phyloP scores from a whole-genome alignment of 768 basidiomycete genomes.

The Asterophora parasitica region DNA sequence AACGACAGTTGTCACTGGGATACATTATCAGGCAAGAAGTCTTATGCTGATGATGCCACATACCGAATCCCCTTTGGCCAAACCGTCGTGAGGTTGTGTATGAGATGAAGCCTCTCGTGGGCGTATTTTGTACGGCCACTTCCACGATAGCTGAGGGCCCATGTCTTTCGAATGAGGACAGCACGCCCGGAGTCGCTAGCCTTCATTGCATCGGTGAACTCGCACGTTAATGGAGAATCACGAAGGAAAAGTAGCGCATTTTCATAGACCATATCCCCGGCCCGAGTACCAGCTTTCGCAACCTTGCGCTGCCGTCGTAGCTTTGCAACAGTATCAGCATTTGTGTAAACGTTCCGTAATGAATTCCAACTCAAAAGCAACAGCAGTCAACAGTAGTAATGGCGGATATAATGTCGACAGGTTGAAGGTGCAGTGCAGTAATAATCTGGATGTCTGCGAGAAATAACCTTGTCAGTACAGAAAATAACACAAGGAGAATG shows the following conservation, averaged over 20 bases:
- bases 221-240: slow-evolving; percentile 23
- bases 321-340: no score
- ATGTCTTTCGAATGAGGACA: slow-evolving; percentile 23
- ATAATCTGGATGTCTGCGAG: not conserved
- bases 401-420: slow-evolving; percentile 23
- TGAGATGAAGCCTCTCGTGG: slow-evolving; percentile 18
- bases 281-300: slow-evolving; percentile 11
- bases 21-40: no score
- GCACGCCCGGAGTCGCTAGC: slow-evolving; percentile 27
- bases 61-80: slow-evolving; percentile 10
- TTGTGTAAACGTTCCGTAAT: slow-evolving; percentile 20
- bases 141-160: slow-evolving; percentile 16
- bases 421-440: slow-evolving; percentile 19
- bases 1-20: no score
- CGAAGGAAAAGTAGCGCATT: slow-evolving; percentile 25
- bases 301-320: no score
- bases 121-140: slow-evolving; percentile 21
- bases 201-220: slow-evolving; percentile 26
- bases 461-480: slow-evolving; percentile 7
- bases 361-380: slow-evolving; percentile 27
- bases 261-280: slow-evolving; percentile 26
- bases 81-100: slow-evolving; percentile 16
- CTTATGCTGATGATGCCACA: slow-evolving; percentile 7
- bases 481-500: slow-evolving; percentile 19
- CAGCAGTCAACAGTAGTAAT: slow-evolving; percentile 27